Conservation (phyloP, 2,329 filamentous ascomycete genomes). For the Fusarium redolens region DNA sequence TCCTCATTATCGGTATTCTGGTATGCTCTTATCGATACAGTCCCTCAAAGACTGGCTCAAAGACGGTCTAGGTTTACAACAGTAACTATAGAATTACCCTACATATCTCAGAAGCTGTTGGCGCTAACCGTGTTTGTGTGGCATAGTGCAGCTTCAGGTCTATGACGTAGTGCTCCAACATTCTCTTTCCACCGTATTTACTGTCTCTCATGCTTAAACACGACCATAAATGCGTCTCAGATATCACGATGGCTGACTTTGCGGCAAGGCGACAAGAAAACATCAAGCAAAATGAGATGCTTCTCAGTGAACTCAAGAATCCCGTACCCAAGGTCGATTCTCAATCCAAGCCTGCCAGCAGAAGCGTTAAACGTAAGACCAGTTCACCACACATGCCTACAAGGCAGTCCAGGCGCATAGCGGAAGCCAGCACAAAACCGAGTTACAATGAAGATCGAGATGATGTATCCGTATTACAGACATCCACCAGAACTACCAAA, state of each 20-base stretch:
- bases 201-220: accelerated
- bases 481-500: background rate
- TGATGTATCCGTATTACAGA: background rate
- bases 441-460: background rate
- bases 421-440: background rate
- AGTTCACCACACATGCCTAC: background rate
- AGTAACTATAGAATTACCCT: background rate
- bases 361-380: background rate
- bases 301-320: conserved; percentile 3
- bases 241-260: conserved; percentile 1
- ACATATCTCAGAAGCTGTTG: accelerated
- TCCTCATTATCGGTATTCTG: background rate
- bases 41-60: too few relatives aligned
- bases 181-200: accelerated
- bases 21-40: too few relatives aligned
- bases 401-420: conserved; percentile 13
- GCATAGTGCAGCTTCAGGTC: accelerated
- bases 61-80: too few relatives aligned
- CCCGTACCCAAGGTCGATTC: background rate
- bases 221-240: background rate
- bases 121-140: background rate
- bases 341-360: background rate
- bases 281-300: conserved; percentile 1
- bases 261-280: background rate
- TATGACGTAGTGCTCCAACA: background rate